Conservation (phyloP, 164 flowering plant species). For the Vitis amurensis region DNA sequence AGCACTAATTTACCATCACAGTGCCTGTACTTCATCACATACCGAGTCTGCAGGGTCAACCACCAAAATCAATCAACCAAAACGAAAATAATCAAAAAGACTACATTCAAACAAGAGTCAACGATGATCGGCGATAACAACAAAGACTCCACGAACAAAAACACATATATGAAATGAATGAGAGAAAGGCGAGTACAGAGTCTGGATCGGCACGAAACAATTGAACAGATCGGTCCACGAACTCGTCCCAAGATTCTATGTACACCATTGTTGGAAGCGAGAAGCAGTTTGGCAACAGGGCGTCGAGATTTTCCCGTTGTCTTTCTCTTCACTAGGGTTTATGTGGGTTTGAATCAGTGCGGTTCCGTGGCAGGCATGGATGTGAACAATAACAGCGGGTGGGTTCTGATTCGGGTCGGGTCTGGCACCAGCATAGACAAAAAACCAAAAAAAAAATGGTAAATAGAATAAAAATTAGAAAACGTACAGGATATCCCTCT, state of each 20-base stretch:
- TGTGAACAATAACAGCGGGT: too few relatives aligned
- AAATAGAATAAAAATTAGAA: too few relatives aligned
- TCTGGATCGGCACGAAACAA: constrained; percentile 84
- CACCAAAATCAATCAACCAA: not conserved
- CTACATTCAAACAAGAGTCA: not conserved
- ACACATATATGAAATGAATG: not conserved
- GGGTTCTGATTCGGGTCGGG: too few relatives aligned
- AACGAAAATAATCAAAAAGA: not conserved
- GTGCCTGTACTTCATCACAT: constrained; percentile 79
- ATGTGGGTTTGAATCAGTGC: too few relatives aligned
- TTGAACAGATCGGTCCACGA: constrained; percentile 85
- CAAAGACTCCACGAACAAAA: not conserved
- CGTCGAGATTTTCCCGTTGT: too few relatives aligned
- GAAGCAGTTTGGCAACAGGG: too few relatives aligned
- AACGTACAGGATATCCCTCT: too few relatives aligned
- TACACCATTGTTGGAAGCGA: constrained; percentile 62
- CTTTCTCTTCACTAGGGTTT: too few relatives aligned
- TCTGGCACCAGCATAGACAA: too few relatives aligned
- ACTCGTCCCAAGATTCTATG: constrained; percentile 89
- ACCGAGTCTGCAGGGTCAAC: constrained; percentile 54
- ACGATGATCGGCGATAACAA: not conserved
- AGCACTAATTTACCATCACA: constrained; percentile 95
- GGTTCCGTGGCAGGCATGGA: too few relatives aligned
- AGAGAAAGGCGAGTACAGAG: constrained; percentile 42
- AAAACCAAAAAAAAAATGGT: too few relatives aligned